These are phyloP conservation scores for Neofusicoccum ribis DNA, from an alignment of 2,329 filamentous ascomycete species.

Conservation along the genomic window DNA sequence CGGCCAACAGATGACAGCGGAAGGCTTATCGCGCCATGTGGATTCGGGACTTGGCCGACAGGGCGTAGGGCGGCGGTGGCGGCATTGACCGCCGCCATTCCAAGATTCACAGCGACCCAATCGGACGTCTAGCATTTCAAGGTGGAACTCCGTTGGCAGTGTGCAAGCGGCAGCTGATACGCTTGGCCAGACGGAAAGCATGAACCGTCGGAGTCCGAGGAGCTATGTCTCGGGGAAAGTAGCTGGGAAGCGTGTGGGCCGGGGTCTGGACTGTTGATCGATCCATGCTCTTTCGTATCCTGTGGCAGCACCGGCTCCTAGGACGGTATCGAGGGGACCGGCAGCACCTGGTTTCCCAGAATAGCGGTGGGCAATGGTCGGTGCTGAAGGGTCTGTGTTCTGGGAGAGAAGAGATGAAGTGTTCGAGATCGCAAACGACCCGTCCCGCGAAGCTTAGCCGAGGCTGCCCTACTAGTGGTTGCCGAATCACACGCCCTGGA, in stretches of 20 bases:
- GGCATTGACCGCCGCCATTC: background rate
- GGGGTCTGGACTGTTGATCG: too few relatives aligned
- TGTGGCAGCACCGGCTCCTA: too few relatives aligned
- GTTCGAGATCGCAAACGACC: background rate
- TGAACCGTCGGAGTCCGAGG: too few relatives aligned
- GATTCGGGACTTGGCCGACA: background rate
- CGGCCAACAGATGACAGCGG: background rate
- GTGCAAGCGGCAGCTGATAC: background rate
- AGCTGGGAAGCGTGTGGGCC: too few relatives aligned
- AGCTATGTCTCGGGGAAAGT: too few relatives aligned
- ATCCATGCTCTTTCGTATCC: too few relatives aligned
- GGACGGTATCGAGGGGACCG: too few relatives aligned
- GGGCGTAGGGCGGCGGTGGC: background rate
- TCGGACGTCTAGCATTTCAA: background rate
- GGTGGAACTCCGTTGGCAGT: background rate
- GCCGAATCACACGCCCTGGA: background rate
- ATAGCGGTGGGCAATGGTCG: too few relatives aligned
- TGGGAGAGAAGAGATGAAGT: background rate
- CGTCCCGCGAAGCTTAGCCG: background rate
- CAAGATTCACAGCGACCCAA: background rate
- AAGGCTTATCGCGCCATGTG: background rate
- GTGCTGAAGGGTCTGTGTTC: too few relatives aligned
- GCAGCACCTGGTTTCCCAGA: too few relatives aligned
- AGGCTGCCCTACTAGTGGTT: background rate
- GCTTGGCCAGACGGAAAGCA: too few relatives aligned